These are phyloP conservation scores for Coemansia sp. DNA, from an alignment of 192 early-diverging fungal species.

Conservation along the genomic window DNA sequence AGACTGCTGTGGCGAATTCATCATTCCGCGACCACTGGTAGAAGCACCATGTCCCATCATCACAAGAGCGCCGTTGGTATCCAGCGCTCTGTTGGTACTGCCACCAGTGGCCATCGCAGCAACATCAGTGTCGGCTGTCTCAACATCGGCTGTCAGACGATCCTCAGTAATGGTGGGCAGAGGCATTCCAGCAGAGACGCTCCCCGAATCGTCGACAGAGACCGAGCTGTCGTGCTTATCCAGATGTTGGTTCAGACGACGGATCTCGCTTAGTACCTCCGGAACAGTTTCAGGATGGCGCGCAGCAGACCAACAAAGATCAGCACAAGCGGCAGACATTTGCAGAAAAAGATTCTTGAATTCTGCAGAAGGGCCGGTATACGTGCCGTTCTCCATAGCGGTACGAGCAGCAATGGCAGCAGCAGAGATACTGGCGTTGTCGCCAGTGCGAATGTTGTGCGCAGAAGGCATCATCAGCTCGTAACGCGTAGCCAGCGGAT, in stretches of 20 bases:
- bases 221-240: conserved; percentile 15
- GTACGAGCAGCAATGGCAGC: conserved; percentile 37
- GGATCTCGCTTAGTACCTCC: conserved; percentile 53
- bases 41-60: conserved; percentile 26
- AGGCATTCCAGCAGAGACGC: neutral
- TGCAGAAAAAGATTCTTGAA: conserved; percentile 53
- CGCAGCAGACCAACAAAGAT: conserved; percentile 55
- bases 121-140: conserved; percentile 1
- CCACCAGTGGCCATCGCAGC: neutral
- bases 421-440: conserved; percentile 33
- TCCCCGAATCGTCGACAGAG: neutral
- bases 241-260: conserved; percentile 44
- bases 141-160: conserved; percentile 3
- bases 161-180: conserved; percentile 29
- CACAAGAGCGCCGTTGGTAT: conserved; percentile 26
- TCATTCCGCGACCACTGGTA: neutral
- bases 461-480: conserved; percentile 20
- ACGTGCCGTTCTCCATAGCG: conserved; percentile 36
- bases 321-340: conserved; percentile 41
- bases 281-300: conserved; percentile 40
- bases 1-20: conserved; percentile 2
- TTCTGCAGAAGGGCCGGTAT: conserved; percentile 33
- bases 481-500: conserved; percentile 43
- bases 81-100: neutral
- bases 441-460: conserved; percentile 30